Base-by-base conservation (phyloP, 257 asterid species). In the Gynochthodes officinalis region DNA sequence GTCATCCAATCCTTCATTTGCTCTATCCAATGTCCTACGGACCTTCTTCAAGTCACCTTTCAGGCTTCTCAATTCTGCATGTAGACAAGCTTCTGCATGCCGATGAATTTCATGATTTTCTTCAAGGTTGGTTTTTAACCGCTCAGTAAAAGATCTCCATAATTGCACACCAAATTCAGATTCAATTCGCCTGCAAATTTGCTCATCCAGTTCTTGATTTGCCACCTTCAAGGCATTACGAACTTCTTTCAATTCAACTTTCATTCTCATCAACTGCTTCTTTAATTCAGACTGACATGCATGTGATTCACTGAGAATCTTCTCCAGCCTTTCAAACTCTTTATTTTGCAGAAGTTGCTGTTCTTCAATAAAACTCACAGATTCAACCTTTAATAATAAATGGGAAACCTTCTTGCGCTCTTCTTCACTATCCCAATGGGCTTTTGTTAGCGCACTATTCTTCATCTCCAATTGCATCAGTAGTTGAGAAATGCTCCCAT, bases 21-120 rank as follows among this genome's bases (percentile, higher is more conserved):
- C 93, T 80, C 82, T 74, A 42, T 82, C 86, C 68, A 92, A 79
- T 73, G 89, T 90, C 60, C 78, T 87, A 16, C 65, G 72, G 30
- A 82, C 87, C 74, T 81, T 81, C 65, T 77, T 73, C 89, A 87
- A 76, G 76, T 89, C 87, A 35, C 75, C 71, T 80, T 82, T 87
- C 77, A 89, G 75, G 74, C 67, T 81, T 75, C 81, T 54, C 73
- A 85, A 79, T 65, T 86, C 92, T 53, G 85, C 83, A 62, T 88
- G 77, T 67, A 93, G 90, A 72, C 94, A 90, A 74, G 92, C 88
- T 83, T 93, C 96, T 23, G 84, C 77, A 75, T 89, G 88, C 64
- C 40, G 69, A 15, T 89, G 88, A 86, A 83, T 70, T 70, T 78
- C 80, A 58, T 76, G 82, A 79, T 82, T 85, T 74, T 82, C 88